Evolutionary conservation across 495 filamentous ascomycete species (phyloP), one percentile per base, ranked within the genome.

Genomic region (Penicillium lagena): DNA sequence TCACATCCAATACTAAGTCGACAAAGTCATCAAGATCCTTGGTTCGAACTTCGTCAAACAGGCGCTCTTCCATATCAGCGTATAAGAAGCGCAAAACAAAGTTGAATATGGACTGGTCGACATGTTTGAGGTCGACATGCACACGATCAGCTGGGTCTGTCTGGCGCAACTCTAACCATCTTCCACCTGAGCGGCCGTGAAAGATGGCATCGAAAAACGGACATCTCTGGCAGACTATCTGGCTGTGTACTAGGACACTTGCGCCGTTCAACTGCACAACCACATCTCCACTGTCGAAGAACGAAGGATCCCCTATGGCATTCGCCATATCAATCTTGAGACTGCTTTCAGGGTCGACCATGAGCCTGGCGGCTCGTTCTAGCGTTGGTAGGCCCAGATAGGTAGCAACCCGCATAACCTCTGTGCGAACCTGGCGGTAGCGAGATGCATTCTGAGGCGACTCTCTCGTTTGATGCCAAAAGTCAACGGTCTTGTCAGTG

Each of bases 161-260:
- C n/a, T 81, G 79, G 35, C 91, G 79, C 13, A 73, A 73, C 32
- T 79, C 75, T 7, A 98, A 67, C 93, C 93, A 98, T 43, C 73
- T 74, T 2, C 93, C 93, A 31, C 76, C 76, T 12, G 93, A 86
- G 36, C 87, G 83, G 13, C 94, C 93, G 45, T 86, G 68, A 67
- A 96, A 96, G 14, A 98, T 71, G 4, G 87, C 85, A 49, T 89
- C 72, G 53, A 98, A 98, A 71, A 96, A 98, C 0, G 89, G 90
- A 48, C 89, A 96, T 56, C 94, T 73, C 55, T 84, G 82, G 45
- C 89, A 87, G 37, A 97, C 59, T 13, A 97, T 62, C 12, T 77
- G 65, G 50, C 85, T 90, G 57, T 97, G 90, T 7, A 85, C 83
- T 27, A 64, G 65, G 7, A 89, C 65, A 34, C 69, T 69, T 1